Evolutionary conservation across 2,329 filamentous ascomycete species (phyloP), one percentile per base, ranked within the genome.

Genomic region (Rhytidhysteron rufulum): DNA sequence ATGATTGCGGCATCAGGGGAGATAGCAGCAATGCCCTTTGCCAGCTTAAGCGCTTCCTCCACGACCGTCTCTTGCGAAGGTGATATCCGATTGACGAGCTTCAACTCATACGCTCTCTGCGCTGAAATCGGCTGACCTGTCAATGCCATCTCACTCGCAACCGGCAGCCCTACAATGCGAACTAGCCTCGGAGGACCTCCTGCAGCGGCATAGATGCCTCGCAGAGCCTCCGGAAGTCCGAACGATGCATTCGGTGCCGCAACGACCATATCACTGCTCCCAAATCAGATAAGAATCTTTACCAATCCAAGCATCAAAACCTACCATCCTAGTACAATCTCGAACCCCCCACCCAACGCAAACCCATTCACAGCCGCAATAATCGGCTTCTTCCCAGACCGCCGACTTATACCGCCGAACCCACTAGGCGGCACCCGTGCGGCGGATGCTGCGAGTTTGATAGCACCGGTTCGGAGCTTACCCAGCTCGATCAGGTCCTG

Each of bases 361-460:
- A 74, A 70, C 0, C 78, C 78, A 58, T 80, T 81, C 3, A 80
- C 75, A 2, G 78, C 78, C 7, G 75, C 77, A 54, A 81, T 77
- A 33, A 81, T 68, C 1, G 78, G 78, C 58, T 81, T 81, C 65
- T 78, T 80, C 1, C 80, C 80, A 10, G 60, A 60, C 10, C 80
- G 67, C 30, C 74, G 66, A 30, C 74, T 78, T 11, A 84, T 55
- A 0, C 77, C 80, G 27, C 67, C 72, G 52, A 80, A 79, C 0
- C 79, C 79, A 43, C 57, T 58, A 2, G 65, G 40, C 2, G 74
- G 73, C 45, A 72, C 71, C 33, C 56, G 53, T 51, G 56, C 47
- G 33, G 55, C 37, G 2, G 47, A 55, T 2, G 56, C 51, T 25
- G 48, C 53, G 38, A 47, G 37, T 27, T 59, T 54, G 5, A 55